A percentile compares a stretch with the other conserved stretches of the same genome.
Conservation (phyloP, 2,329 filamentous ascomycete genomes). For the Stagonosporopsis chrysanthemi region DNA sequence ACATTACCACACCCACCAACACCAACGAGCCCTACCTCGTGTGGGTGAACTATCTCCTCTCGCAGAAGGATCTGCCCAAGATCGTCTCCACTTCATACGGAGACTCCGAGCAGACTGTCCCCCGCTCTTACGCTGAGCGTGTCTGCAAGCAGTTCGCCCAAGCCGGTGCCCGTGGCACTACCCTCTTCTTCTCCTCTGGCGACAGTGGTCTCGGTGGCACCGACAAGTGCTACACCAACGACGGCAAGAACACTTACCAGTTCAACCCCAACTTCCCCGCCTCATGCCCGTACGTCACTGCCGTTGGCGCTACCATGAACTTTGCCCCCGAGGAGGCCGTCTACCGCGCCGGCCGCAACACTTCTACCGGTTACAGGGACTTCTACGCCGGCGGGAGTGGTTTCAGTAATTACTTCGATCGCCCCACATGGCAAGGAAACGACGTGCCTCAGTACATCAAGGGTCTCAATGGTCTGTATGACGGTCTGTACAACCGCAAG, state of each 20-base stretch:
- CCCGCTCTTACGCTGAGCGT: constrained; percentile 65
- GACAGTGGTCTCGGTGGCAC: constrained; percentile 64
- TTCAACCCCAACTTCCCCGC: constrained; percentile 71
- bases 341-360: constrained; percentile 42
- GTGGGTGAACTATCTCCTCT: constrained; percentile 67
- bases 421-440: constrained; percentile 57
- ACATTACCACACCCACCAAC: constrained; percentile 57
- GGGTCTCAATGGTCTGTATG: constrained; percentile 52
- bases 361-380: constrained; percentile 49
- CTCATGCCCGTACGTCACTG: constrained; percentile 72
- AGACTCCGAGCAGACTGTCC: constrained; percentile 70
- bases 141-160: constrained; percentile 71
- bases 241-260: constrained; percentile 63
- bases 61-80: constrained; percentile 65
- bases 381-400: constrained; percentile 62
- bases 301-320: constrained; percentile 67
- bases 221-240: constrained; percentile 64
- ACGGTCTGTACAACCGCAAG: constrained; percentile 58
- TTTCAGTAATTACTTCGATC: constrained; percentile 59
- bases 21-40: constrained; percentile 74
- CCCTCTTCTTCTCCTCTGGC: constrained; percentile 69
- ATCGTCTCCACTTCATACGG: constrained; percentile 72
- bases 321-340: constrained; percentile 63
- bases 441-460: constrained; percentile 57
- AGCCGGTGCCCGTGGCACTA: constrained; percentile 72